A percentile compares a stretch with the other conserved stretches of the same genome.
phyloP scores from a whole-genome alignment of 2,329 filamentous ascomycete species.

The Neonectria magnoliae region DNA sequence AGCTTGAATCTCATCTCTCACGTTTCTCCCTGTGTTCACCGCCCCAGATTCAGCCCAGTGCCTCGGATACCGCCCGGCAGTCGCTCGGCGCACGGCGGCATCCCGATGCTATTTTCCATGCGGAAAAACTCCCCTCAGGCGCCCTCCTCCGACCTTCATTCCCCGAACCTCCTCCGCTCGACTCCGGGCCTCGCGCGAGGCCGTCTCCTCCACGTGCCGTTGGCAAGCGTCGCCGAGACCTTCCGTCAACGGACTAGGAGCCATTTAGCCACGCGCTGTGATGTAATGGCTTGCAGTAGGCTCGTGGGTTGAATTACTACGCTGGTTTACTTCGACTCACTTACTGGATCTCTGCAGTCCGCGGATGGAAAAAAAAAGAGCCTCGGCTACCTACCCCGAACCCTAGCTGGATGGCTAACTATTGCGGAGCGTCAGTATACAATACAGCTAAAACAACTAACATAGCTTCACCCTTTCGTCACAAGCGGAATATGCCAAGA shows the following conservation, averaged over 20 bases:
- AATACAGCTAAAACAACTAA: not conserved
- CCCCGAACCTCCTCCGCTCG: not conserved
- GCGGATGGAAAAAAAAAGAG: not conserved
- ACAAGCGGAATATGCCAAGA: not conserved
- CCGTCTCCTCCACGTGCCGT: not conserved
- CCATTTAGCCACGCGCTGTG: not conserved
- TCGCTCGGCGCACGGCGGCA: conserved; percentile 16
- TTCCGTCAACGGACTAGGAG: not conserved
- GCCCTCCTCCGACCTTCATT: not conserved
- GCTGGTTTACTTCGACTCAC: not conserved
- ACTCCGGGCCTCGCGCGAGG: not conserved
- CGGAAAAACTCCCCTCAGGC: not conserved
- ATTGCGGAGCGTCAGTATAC: not conserved
- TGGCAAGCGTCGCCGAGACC: conserved; percentile 6
- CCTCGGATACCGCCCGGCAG: conserved; percentile 15
- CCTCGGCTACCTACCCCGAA: not conserved
- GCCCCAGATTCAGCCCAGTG: conserved; percentile 8
- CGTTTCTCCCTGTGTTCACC: conserved; percentile 2
- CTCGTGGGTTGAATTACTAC: not conserved
- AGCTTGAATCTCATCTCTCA: conserved; percentile 8
- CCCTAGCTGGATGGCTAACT: not conserved
- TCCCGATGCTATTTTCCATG: not conserved
- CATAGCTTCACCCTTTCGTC: not conserved
- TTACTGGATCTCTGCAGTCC: too few relatives aligned
- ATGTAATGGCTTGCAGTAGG: not conserved